A percentile compares a stretch with the other conserved stretches of the same genome.
Evolutionary conservation across 108 stramenopile species (phyloP).

Genomic region (Nitzschia sp.): DNA sequence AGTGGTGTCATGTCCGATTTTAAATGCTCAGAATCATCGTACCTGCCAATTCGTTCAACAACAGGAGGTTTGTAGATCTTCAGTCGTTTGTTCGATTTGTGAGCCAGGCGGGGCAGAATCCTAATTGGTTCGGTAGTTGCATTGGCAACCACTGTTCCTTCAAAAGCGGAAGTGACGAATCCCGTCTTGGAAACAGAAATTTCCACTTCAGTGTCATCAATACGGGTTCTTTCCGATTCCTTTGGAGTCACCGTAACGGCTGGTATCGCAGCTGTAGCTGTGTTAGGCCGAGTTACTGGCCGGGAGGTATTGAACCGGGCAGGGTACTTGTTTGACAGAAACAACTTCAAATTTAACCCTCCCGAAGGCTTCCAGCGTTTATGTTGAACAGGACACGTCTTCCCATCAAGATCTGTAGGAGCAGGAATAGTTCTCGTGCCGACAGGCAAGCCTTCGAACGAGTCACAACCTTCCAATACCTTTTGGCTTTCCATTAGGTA

Average conservation of each 20-base stretch:
- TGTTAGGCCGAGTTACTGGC: background rate
- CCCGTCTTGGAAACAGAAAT: background rate
- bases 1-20: constrained; percentile 8
- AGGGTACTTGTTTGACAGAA: constrained; percentile 26
- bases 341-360: constrained; percentile 33
- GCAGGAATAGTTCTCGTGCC: constrained; percentile 47
- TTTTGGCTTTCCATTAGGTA: constrained; percentile 44
- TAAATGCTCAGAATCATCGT: background rate
- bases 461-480: background rate
- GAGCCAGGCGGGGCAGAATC: background rate
- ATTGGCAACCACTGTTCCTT: background rate
- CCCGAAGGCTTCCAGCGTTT: constrained; percentile 37
- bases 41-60: no score
- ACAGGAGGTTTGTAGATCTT: background rate
- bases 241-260: no score
- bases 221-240: background rate
- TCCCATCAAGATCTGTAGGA: constrained; percentile 31
- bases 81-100: background rate
- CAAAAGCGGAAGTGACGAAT: background rate
- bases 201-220: background rate
- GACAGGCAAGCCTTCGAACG: constrained; percentile 46
- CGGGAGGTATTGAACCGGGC: background rate
- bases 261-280: no score
- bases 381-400: constrained; percentile 8
- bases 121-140: background rate